Evolutionary conservation across 2,329 filamentous ascomycete genomes (phyloP).

Genomic region (Apiospora phragmitis): DNA sequence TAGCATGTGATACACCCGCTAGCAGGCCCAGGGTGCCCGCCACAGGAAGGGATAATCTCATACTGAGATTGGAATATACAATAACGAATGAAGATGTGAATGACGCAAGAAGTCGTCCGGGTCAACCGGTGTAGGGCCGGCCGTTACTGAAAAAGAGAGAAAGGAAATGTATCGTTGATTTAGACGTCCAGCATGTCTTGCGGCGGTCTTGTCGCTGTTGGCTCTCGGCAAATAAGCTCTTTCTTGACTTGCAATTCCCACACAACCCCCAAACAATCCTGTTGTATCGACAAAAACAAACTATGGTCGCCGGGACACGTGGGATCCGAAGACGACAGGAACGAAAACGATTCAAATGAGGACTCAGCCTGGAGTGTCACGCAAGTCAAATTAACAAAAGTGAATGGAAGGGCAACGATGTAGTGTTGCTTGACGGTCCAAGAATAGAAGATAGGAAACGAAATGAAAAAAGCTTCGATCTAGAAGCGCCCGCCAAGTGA

Average conservation of each 20-base stretch:
- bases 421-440: not conserved
- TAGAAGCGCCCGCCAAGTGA: constrained; percentile 21
- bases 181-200: constrained; percentile 7
- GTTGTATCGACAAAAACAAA: not conserved
- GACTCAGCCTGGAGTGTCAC: constrained; percentile 32
- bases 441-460: constrained; percentile 22
- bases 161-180: not conserved
- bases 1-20: constrained; percentile 26
- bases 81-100: constrained; percentile 12
- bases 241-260: not conserved
- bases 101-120: constrained; percentile 8
- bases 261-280: not conserved
- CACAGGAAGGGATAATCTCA: constrained; percentile 24
- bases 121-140: constrained; percentile 7
- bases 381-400: constrained; percentile 17
- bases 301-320: constrained; percentile 24
- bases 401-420: constrained; percentile 18
- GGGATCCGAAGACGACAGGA: constrained; percentile 11
- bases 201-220: not conserved
- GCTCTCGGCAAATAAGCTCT: not conserved
- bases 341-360: constrained; percentile 15
- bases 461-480: constrained; percentile 26
- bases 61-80: constrained; percentile 19
- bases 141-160: not conserved
- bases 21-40: constrained; percentile 30